Conservation (phyloP, 345 rosid species). For the Brassica rapa region DNA sequence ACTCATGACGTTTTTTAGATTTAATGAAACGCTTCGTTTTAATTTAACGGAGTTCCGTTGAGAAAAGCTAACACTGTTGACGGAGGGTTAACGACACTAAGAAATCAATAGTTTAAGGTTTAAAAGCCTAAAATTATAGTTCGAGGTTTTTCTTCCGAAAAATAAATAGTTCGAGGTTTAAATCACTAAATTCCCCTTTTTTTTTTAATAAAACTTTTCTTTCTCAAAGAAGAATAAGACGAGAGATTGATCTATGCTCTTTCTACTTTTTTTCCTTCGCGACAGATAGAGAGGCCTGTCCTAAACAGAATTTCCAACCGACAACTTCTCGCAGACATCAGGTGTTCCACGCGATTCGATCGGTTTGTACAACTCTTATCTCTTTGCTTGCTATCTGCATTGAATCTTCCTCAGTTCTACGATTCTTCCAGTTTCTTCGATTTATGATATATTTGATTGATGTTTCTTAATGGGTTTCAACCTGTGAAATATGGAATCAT, state of each 20-base stretch:
- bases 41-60: no score
- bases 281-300: conserved; percentile 28
- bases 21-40: no score
- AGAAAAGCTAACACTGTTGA: no score
- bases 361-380: background rate
- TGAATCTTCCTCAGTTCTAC: background rate
- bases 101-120: no score
- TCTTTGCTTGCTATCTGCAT: conserved; percentile 24
- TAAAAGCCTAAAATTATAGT: no score
- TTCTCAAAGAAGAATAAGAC: background rate
- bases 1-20: no score
- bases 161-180: no score
- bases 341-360: conserved; percentile 19
- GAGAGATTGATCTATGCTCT: conserved; percentile 2
- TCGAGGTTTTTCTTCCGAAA: no score
- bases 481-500: background rate
- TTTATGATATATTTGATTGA: background rate
- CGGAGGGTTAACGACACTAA: no score
- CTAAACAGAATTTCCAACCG: conserved; percentile 21
- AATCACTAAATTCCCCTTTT: no score
- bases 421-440: background rate
- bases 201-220: background rate
- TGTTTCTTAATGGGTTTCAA: background rate
- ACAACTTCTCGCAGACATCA: conserved; percentile 13
- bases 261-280: background rate